phyloP scores from a whole-genome alignment of 306 rosid species.

The Dryas octopetala region DNA sequence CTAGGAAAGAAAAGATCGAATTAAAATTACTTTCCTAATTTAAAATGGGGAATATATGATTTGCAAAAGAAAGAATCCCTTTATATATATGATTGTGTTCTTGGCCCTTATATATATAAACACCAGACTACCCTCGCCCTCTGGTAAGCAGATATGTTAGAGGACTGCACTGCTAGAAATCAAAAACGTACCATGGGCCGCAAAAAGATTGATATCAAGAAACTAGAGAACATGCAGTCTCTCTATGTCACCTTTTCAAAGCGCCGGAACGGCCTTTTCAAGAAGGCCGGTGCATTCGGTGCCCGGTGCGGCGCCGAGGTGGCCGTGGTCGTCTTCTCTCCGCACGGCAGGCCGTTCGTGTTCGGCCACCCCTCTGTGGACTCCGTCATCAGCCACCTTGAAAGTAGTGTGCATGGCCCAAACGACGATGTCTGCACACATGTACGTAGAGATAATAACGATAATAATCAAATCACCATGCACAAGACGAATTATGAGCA shows the following conservation, averaged over 20 bases:
- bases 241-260: conserved; percentile 24
- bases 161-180: not conserved
- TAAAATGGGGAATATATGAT: no score
- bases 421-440: not conserved
- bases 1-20: no score
- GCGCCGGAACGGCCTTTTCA: conserved; percentile 13
- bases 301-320: not conserved
- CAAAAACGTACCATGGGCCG: not conserved
- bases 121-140: no score
- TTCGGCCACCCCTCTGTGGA: conserved; percentile 17
- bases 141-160: not conserved
- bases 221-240: not conserved
- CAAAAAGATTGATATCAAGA: conserved; percentile 6
- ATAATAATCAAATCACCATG: no score
- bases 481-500: no score
- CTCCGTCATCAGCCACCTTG: not conserved
- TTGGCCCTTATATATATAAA: no score
- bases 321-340: conserved; percentile 9
- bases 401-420: not conserved
- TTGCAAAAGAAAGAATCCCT: no score
- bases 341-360: not conserved
- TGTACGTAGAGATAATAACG: not conserved
- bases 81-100: no score
- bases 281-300: conserved; percentile 11
- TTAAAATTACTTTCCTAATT: no score